Evolutionary conservation across 768 basidiomycete species (phyloP), one percentile per base, ranked within the genome.

Genomic region (Chalciporus piperatus): DNA sequence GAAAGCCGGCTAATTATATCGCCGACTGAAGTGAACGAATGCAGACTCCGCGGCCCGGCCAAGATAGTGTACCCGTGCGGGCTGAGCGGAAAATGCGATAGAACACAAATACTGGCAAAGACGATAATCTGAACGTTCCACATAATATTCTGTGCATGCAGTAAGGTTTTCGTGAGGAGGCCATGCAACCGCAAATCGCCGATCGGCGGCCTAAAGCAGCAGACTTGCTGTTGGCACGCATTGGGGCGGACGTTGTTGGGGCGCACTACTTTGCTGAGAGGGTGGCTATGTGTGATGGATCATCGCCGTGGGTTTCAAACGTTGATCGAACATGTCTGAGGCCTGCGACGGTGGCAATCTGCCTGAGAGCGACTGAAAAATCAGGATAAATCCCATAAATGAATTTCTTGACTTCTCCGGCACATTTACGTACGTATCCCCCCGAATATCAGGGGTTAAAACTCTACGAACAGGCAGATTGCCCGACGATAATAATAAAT

Each of bases 391-490:
- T 20, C 51, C 69, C 64, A 66, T 62, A 69, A 72, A 69, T 65
- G 72, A 70, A 62, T 70, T 70, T 69, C 16, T 58, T 44, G 60
- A 68, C 57, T 62, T 61, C 60, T 62, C 43, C 59, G 57, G 67
- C 37, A 45, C 41, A 59, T 72, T 81, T 84, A 85, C 83, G 83
- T 85, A 82, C 79, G 73, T 68, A 65, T 57, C 56, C 74, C 75
- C 78, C 77, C 70, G 72, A 76, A 78, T 77, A 76, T 76, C 75
- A 78, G 78, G 79, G 79, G 77, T 71, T 73, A 76, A 68, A 76
- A 72, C 51, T 66, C 68, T 71, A 72, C 70, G 63, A 74, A 75
- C 72, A 73, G 70, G 61, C 70, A 74, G 75, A 76, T 77, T 73
- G 75, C 67, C 61, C 66, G 59, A 70, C 67, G 73, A 80, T 78